Evolutionary conservation across 2,329 filamentous ascomycete genomes (phyloP), one percentile per base, ranked within the genome.

Genomic region (Apiospora malaysiana): DNA sequence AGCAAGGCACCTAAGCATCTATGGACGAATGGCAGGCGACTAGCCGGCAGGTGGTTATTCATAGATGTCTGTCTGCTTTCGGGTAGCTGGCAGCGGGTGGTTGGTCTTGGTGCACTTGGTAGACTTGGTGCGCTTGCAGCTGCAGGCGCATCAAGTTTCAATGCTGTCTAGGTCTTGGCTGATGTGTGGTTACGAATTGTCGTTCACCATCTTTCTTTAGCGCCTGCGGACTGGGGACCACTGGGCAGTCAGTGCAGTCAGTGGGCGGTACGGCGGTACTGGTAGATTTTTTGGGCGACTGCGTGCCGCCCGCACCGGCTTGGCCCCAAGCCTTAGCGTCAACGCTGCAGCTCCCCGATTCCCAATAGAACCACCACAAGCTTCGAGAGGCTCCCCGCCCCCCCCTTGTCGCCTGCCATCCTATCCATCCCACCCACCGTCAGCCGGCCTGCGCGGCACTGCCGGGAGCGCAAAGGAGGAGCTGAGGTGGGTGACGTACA

Each of bases 281-380:
- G 32, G 3, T 32, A 32, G 21, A 16, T 59, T 51, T 59, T 32
- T 40, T 63, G 27, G 49, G 51, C 51, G 51, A 10, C 51, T 37
- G n/a, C 32, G 56, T 63, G 56, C 56, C 56, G 56, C 56, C 56
- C 56, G 56, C 56, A 63, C 56, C 56, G 56, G 56, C 56, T 63
- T 63, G 56, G 56, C 56, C 5, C 32, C 27, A 40, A 40, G 56
- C 32, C 56, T 40, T 40, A 63, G 56, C 56, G 56, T n/a, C 27
- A 63, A 63, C 56, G 56, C 37, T 63, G 16, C 56, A 63, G 32
- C 32, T n/a, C 27, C 32, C 56, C 56, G 12, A 23, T 40, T 40
- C 27, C 56, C 56, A 63, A 63, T 63, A 63, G 56, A 63, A 63
- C 56, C 56, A 63, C 18, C 56, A n/a, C 32, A 40, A 40, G 51